A percentile compares a stretch with the other conserved stretches of the same genome.
Conservation (phyloP, 148 eudicot species). For the Diospyros lotus region DNA sequence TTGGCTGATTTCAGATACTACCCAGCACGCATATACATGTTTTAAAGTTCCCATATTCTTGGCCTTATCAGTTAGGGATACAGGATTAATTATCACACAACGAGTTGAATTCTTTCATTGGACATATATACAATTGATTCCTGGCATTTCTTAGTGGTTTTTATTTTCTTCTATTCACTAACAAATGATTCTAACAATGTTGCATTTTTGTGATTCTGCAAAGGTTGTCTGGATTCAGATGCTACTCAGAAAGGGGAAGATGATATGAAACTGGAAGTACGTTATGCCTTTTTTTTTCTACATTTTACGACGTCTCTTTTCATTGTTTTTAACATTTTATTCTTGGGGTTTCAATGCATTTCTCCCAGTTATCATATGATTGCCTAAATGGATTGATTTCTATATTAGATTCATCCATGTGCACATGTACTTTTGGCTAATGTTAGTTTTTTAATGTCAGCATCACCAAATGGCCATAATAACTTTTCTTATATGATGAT, state of each 20-base stretch:
- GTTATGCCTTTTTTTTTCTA: conserved; percentile 8
- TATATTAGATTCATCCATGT: too few species aligned
- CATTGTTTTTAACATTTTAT: not conserved
- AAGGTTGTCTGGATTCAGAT: conserved; percentile 28
- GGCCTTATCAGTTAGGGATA: too few species aligned
- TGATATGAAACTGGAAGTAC: conserved; percentile 20
- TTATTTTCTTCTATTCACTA: conserved; percentile 23
- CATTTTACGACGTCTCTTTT: not conserved
- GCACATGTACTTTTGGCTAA: not conserved
- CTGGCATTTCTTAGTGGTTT: not conserved
- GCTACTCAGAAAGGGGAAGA: conserved; percentile 23
- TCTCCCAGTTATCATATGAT: not conserved
- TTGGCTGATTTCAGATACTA: too few species aligned
- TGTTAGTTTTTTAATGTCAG: not conserved
- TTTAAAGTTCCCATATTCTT: too few species aligned
- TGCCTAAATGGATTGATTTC: not conserved
- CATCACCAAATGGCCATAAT: not conserved
- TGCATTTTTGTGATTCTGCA: conserved; percentile 3
- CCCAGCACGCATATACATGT: too few species aligned
- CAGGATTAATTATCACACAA: too few species aligned
- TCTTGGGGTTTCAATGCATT: too few species aligned
- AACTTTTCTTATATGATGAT: not conserved
- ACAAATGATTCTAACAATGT: not conserved
- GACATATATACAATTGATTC: not conserved
- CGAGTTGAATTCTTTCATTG: too few species aligned